Conservation (phyloP, 306 rosid species). For the Aeschynomene evenia region DNA sequence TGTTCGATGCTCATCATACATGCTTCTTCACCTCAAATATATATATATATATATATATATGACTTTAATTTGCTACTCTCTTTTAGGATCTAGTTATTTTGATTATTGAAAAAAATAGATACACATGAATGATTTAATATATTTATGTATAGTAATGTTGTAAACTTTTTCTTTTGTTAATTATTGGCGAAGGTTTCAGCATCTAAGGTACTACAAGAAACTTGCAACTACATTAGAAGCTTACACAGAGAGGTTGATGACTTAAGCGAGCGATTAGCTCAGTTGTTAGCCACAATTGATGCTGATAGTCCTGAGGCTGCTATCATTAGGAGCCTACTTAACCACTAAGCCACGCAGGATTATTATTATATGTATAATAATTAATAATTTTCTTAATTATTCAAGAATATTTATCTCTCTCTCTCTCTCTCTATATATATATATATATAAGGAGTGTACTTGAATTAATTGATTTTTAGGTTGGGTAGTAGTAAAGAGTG, state of each 20-base stretch:
- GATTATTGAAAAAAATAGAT: no score
- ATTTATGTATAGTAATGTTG: neutral
- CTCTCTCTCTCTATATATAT: neutral
- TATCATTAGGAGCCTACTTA: constrained; percentile 87
- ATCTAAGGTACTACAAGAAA: constrained; percentile 96
- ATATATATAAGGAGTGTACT: constrained; percentile 25
- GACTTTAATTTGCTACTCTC: no score
- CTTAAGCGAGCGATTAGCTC: constrained; percentile 78
- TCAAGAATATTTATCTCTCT: neutral
- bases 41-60: no score
- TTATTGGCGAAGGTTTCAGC: constrained; percentile 98
- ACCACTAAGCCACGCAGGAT: constrained; percentile 56
- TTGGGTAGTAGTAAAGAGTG: constrained; percentile 12
- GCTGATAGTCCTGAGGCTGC: constrained; percentile 88
- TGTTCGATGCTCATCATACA: no score
- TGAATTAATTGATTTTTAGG: constrained; percentile 24
- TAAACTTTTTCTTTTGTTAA: no score
- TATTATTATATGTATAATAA: neutral
- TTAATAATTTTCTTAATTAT: neutral
- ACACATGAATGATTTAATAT: no score
- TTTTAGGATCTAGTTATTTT: no score
- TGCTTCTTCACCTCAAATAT: no score
- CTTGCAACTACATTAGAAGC: constrained; percentile 89
- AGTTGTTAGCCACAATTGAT: constrained; percentile 83
- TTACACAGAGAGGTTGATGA: constrained; percentile 88